A percentile compares a stretch with the other conserved stretches of the same genome.
These are phyloP conservation scores for Syzygium syzygioides DNA, from an alignment of 441 rosid genomes.

Conservation along the genomic window DNA sequence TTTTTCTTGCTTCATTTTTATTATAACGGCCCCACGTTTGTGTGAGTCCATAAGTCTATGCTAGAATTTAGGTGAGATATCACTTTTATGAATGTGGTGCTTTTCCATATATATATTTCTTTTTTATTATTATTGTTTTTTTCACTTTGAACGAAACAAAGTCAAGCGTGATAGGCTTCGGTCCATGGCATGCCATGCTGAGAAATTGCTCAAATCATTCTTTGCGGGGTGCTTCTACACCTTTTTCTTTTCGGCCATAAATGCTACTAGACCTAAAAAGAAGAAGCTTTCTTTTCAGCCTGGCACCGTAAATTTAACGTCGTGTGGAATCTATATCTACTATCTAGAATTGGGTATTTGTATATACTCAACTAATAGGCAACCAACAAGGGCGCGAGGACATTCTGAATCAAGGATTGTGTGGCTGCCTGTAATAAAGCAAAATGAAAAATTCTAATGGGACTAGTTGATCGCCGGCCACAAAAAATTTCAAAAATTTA, in stretches of 20 bases:
- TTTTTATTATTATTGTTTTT: neutral
- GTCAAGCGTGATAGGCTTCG: neutral
- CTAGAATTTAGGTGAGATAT: neutral
- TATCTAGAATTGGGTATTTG: neutral
- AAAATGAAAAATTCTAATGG: neutral
- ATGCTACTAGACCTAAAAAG: neutral
- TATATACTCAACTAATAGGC: neutral
- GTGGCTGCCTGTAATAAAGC: neutral
- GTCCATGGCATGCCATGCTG: neutral
- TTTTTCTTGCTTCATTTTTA: neutral
- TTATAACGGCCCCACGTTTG: too few species aligned
- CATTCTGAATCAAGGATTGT: neutral
- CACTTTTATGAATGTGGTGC: neutral
- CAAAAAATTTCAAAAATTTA: neutral
- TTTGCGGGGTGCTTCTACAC: neutral
- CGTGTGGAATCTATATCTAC: neutral
- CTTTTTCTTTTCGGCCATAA: neutral
- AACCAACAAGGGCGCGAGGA: neutral
- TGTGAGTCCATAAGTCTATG: neutral
- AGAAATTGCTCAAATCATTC: neutral
- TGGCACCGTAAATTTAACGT: neutral
- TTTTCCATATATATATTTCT: too few species aligned
- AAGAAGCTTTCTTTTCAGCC: neutral
- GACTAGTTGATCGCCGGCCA: neutral
- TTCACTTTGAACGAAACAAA: neutral